phyloP scores from a whole-genome alignment of 2,329 filamentous ascomycete species.

The Didymella pinodella region DNA sequence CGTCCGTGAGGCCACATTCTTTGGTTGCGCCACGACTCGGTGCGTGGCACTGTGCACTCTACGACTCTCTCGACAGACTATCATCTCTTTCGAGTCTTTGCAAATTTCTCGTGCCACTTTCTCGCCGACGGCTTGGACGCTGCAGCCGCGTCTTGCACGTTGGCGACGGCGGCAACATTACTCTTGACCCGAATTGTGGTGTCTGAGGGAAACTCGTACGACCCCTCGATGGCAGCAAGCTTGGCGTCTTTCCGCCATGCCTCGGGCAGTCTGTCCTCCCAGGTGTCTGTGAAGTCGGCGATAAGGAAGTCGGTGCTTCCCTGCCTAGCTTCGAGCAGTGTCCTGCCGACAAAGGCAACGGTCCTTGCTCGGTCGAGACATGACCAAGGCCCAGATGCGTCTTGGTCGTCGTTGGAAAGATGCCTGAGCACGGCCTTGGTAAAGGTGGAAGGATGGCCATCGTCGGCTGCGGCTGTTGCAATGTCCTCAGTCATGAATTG shows the following conservation, averaged over 20 bases:
- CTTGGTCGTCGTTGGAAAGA: conserved; percentile 41
- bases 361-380: conserved; percentile 46
- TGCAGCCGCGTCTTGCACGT: conserved; percentile 12
- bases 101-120: conserved; percentile 54
- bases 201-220: conserved; percentile 44
- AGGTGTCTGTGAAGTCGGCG: conserved; percentile 47
- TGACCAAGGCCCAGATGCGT: conserved; percentile 42
- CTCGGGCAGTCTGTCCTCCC: conserved; percentile 51
- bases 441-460: conserved; percentile 51
- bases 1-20: conserved; percentile 8
- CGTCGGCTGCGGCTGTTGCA: conserved; percentile 43
- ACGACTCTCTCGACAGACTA: conserved; percentile 14
- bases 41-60: conserved; percentile 19
- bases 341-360: conserved; percentile 44
- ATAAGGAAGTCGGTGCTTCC: conserved; percentile 37
- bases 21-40: conserved; percentile 17
- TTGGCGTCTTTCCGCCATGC: conserved; percentile 47
- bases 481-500: conserved; percentile 50
- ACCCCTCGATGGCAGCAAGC: conserved; percentile 42
- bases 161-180: conserved; percentile 16
- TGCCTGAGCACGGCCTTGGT: conserved; percentile 49
- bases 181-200: conserved; percentile 43
- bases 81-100: conserved; percentile 44
- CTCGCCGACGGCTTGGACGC: conserved; percentile 41
- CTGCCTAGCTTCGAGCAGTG: conserved; percentile 40